Base-by-base conservation (phyloP, 1,139 yeast species). In the Blastobotrys persicus region DNA sequence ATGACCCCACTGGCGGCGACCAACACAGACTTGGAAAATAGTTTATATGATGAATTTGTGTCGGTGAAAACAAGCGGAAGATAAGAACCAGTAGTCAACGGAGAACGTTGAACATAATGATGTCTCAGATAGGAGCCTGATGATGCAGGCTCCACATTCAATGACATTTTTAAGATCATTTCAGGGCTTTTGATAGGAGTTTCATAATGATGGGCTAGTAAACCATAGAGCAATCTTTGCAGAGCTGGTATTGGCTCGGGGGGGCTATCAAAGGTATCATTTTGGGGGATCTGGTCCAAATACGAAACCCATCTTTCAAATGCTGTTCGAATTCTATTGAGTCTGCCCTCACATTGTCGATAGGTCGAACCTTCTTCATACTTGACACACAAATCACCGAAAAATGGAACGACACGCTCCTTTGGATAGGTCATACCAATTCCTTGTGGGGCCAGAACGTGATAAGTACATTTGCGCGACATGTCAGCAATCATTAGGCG, bases 401-500 rank as follows among this genome's bases (percentile, higher is more conserved):
- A 91, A 65, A 84, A 91, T 0, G 98, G 96, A 42, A 92, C 83
- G 9, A 88, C 95, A 45, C 81, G 79, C 48, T 82, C 83, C 61
- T 87, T 86, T 0, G 94, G 80, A 60, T 85, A 88, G 1, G 80
- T 74, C 55, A 80, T 80, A 31, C 96, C 96, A 57, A 89, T 76
- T 4, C 95, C 95, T 60, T 94, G 85, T 2, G 97, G 95, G 0
- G 96, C 95, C 74, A 85, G 78, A 9, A 86, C 87, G 64, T 85
- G 89, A 58, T 79, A 84, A 1, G 81, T 73, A 53, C 75, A 77
- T 50, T 74, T 73, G 28, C 73, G 63, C 31, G 68, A 58, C 20
- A 79, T 72, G 45, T 75, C 75, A 28, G 80, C 75, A 20, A 79
- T 73, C 68, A 85, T 73, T 46, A 83, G 77, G 56, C 95, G 77